Conservation (phyloP, 139 green algal genomes). For the Mesostigma viride region DNA sequence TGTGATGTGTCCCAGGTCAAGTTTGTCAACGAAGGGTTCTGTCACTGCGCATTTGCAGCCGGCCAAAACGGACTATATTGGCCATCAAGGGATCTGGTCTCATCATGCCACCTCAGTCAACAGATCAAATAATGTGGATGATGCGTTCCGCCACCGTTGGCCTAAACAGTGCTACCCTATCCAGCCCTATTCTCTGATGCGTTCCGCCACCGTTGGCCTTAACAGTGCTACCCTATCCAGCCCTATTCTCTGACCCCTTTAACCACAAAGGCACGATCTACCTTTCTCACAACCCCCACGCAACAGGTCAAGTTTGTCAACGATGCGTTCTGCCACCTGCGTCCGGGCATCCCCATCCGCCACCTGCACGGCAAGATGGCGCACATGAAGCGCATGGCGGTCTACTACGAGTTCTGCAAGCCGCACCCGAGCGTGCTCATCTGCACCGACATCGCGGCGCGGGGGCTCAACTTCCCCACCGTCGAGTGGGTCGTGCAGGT, state of each 20-base stretch:
- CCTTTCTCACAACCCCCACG: background rate
- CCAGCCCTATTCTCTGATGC: too few species aligned
- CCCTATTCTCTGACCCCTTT: background rate
- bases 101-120: too few species aligned
- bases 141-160: too few species aligned
- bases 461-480: constrained; percentile 79
- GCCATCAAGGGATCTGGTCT: too few species aligned
- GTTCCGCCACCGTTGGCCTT: too few species aligned
- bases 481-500: constrained; percentile 83
- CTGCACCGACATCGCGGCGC: constrained; percentile 79
- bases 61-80: too few species aligned
- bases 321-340: constrained; percentile 78
- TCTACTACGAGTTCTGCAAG: constrained; percentile 35
- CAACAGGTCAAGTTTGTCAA: constrained; percentile 77
- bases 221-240: too few species aligned
- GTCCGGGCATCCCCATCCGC: constrained; percentile 74
- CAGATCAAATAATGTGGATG: too few species aligned
- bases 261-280: background rate
- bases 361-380: constrained; percentile 90
- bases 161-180: too few species aligned
- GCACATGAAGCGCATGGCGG: constrained; percentile 72
- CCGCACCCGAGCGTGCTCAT: constrained; percentile 63
- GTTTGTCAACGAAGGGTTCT: too few species aligned
- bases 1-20: too few species aligned
- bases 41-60: too few species aligned